phyloP scores from a whole-genome alignment of 495 filamentous ascomycete species.

The Neurospora africana region DNA sequence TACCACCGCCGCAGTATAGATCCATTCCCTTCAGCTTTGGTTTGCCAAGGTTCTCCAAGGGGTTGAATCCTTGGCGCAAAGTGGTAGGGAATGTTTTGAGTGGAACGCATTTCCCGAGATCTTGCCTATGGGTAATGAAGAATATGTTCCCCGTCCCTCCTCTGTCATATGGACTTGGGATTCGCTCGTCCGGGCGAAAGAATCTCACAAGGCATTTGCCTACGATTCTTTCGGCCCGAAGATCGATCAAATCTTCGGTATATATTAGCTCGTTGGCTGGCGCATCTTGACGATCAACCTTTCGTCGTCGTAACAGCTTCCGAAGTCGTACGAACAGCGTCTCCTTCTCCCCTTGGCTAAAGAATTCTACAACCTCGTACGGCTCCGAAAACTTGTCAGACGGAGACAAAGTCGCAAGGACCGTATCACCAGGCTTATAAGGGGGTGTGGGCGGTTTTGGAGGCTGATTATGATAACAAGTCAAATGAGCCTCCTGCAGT shows the following conservation, averaged over 20 bases:
- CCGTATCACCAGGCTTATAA: conserved; percentile 43
- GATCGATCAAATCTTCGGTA: conserved; percentile 32
- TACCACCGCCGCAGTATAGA: conserved; percentile 65
- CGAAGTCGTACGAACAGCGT: conserved; percentile 30
- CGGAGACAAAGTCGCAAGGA: conserved; percentile 31
- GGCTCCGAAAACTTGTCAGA: conserved; percentile 31
- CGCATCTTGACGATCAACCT: conserved; percentile 28
- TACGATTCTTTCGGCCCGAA: conserved; percentile 31
- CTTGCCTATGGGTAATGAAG: conserved; percentile 40
- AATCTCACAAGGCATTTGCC: conserved; percentile 50
- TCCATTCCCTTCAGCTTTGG: conserved; percentile 45
- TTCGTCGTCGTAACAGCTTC: conserved; percentile 32
- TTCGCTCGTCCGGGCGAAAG: conserved; percentile 29
- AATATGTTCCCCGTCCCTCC: conserved; percentile 54
- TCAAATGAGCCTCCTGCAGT: conserved; percentile 37
- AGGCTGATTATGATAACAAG: conserved; percentile 20
- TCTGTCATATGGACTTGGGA: conserved; percentile 54
- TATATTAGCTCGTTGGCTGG: conserved; percentile 59
- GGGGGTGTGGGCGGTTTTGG: neutral
- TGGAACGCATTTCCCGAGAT: conserved; percentile 9
- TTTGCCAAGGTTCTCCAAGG: conserved; percentile 7
- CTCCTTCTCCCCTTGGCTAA: conserved; percentile 18
- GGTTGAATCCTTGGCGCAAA: conserved; percentile 49
- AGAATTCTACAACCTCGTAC: conserved; percentile 39
- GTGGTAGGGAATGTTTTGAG: conserved; percentile 18